phyloP scores from a whole-genome alignment of 2,329 filamentous ascomycete species.

The Apiospora hydei region DNA sequence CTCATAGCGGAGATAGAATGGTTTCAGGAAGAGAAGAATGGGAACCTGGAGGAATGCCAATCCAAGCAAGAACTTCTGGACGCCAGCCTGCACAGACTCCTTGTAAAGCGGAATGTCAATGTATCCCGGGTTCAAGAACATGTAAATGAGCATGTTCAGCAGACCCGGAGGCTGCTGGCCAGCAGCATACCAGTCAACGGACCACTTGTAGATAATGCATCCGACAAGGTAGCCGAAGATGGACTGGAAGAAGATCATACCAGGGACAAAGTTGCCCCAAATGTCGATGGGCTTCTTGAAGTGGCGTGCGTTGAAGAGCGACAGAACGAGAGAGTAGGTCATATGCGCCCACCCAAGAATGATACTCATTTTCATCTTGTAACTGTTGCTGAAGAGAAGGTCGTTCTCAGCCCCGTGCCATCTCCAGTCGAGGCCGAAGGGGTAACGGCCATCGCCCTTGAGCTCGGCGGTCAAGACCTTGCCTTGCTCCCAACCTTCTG shows the following conservation, averaged over 20 bases:
- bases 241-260: constrained; percentile 99
- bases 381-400: constrained; percentile 94
- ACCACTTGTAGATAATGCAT: constrained; percentile 98
- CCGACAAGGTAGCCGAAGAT: constrained; percentile 97
- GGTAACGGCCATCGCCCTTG: constrained; percentile 81
- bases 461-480: constrained; percentile 71
- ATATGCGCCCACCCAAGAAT: constrained; percentile 97
- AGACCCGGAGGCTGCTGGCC: constrained; percentile 80
- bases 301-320: constrained; percentile 91
- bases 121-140: constrained; percentile 90
- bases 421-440: constrained; percentile 93
- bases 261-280: constrained; percentile 95
- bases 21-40: constrained; percentile 91
- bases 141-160: constrained; percentile 99
- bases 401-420: constrained; percentile 98
- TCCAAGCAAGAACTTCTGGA: constrained; percentile 82
- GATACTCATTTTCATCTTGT: constrained; percentile 99
- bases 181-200: constrained; percentile 78
- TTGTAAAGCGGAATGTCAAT: constrained; percentile 76
- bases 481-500: constrained; percentile 70
- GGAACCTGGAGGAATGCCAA: constrained; percentile 88
- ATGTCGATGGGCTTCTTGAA: constrained; percentile 96
- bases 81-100: constrained; percentile 68
- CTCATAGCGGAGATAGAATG: constrained; percentile 92
- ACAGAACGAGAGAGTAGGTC: constrained; percentile 96